Base-by-base conservation (phyloP, 2,329 filamentous ascomycete species). In the Teratosphaeria pseudoeucalypti region DNA sequence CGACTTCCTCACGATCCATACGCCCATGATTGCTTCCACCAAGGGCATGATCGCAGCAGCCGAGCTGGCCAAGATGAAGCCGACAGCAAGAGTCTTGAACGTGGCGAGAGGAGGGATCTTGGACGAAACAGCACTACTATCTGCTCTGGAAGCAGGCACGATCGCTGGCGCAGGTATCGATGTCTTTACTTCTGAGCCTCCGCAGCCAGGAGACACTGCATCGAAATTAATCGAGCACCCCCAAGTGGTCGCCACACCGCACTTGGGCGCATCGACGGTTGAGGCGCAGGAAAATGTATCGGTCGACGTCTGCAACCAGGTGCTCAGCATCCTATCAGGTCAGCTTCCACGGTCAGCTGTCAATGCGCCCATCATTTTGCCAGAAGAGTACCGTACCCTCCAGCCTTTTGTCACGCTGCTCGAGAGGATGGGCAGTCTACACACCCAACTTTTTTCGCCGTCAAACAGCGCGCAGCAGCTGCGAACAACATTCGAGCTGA, bases 1-100 rank as follows among this genome's bases (percentile, higher is more conserved):
- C 0, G 89, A 92, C 72, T 92, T 92, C 69, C 70, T 94, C 62
- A 92, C 89, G 0, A 85, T 92, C 10, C 89, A 94, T 69, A 92
- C 88, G 0, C 90, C 90, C 0, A 78, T 94, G 59, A 82, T 92
- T 60, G 88, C 88, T 6, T 88, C 85, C 6, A 94, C 89, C 0
- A 80, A 86, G 60, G 87, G 89, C 58, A 81, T 94, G 73, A 83
- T 94, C 26, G 82, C 85, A 1, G 82, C 82, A 53, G 73, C 78
- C 0, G 87, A 92, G 71, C 74, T 92, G 9, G 76, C 77, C 26
- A 78, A 77, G 9, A 92, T 94, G 88, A 91, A 89, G 70, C 78
- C 77, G 19, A 86, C 86, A 9, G 85, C 88, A 0, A 80, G 87
- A 3, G 84, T 92, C 6, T 78, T 94, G 57, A 94, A 94, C 62